Percentiles rank a stretch among this genome's conserved stretches.
Evolutionary conservation across 805 yeast genomes (phyloP).

Genomic region (Schwanniomyces vanrijiae): DNA sequence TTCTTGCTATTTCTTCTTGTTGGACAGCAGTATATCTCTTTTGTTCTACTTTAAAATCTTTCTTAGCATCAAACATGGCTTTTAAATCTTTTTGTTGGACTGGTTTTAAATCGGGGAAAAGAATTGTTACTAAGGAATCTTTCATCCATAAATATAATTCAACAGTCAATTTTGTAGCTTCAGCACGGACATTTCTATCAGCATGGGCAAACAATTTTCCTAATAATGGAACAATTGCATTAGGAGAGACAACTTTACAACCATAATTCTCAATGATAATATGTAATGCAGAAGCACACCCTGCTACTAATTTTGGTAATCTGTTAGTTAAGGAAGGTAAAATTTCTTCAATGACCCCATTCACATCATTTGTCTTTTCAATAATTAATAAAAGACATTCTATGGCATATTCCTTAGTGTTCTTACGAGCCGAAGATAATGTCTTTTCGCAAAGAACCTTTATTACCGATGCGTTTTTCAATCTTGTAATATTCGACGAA

Average conservation of each 20-base stretch:
- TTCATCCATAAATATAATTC: constrained; percentile 78
- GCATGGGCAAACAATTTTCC: constrained; percentile 80
- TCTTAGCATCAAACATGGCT: constrained; percentile 59
- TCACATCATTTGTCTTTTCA: constrained; percentile 62
- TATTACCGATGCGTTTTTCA: constrained; percentile 43
- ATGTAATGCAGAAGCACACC: constrained; percentile 55
- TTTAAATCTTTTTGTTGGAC: constrained; percentile 86
- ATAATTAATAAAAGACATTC: constrained; percentile 63
- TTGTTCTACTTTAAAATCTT: constrained; percentile 38
- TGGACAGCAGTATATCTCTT: constrained; percentile 56
- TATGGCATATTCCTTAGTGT: constrained; percentile 64
- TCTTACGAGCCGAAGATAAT: constrained; percentile 68
- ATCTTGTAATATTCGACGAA: constrained; percentile 34
- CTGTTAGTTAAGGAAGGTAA: constrained; percentile 60
- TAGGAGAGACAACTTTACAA: constrained; percentile 57
- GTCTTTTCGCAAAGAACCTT: constrained; percentile 77
- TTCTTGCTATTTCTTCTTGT: constrained; percentile 37
- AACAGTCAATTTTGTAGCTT: constrained; percentile 66
- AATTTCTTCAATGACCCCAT: constrained; percentile 64
- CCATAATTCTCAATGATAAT: constrained; percentile 65
- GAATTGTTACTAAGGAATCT: constrained; percentile 51
- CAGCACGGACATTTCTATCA: constrained; percentile 81
- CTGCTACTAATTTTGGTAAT: constrained; percentile 77
- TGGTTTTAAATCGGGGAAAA: constrained; percentile 78
- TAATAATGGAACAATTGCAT: constrained; percentile 53